These are phyloP conservation scores for Tetrastigma voinierianum DNA, from an alignment of 164 flowering plant species.

Conservation along the genomic window DNA sequence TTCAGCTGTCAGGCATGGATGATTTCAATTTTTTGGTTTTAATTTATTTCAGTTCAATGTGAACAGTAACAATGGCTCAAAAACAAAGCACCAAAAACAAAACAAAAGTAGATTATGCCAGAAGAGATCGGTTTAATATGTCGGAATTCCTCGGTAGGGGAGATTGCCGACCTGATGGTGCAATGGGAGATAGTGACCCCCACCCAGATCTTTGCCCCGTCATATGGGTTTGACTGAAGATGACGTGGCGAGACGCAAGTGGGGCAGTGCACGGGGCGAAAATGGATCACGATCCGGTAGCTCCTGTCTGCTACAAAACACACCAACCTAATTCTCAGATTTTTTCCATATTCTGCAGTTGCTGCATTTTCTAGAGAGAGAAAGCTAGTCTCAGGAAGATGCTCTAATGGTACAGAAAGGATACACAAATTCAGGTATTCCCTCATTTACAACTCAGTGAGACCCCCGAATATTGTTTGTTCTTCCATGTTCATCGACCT, in stretches of 20 bases:
- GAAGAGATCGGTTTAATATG: not conserved
- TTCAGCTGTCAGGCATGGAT: not conserved
- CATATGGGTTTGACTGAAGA: too few relatives aligned
- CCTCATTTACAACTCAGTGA: not conserved
- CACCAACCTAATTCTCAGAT: too few relatives aligned
- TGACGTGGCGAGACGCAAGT: too few relatives aligned
- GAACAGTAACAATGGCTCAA: not conserved
- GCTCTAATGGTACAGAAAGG: slow-evolving; percentile 83
- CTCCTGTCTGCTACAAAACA: slow-evolving; percentile 7
- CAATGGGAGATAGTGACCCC: not conserved
- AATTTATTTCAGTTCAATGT: not conserved
- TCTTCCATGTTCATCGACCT: not conserved
- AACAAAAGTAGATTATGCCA: too few relatives aligned
- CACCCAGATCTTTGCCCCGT: slow-evolving; percentile 7
- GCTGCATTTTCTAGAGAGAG: slow-evolving; percentile 1
- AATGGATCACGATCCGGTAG: not conserved
- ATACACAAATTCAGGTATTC: slow-evolving; percentile 79
- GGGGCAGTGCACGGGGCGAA: not conserved
- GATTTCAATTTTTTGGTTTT: not conserved
- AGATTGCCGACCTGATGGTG: slow-evolving; percentile 9
- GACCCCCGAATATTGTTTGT: not conserved
- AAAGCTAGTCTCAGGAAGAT: slow-evolving; percentile 14
- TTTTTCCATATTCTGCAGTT: too few relatives aligned
- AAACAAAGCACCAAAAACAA: not conserved
- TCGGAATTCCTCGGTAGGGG: slow-evolving; percentile 17